Percentiles rank a stretch among this genome's conserved stretches.
Conservation (phyloP, 257 asterid species). For the Anisodus acutangulus region DNA sequence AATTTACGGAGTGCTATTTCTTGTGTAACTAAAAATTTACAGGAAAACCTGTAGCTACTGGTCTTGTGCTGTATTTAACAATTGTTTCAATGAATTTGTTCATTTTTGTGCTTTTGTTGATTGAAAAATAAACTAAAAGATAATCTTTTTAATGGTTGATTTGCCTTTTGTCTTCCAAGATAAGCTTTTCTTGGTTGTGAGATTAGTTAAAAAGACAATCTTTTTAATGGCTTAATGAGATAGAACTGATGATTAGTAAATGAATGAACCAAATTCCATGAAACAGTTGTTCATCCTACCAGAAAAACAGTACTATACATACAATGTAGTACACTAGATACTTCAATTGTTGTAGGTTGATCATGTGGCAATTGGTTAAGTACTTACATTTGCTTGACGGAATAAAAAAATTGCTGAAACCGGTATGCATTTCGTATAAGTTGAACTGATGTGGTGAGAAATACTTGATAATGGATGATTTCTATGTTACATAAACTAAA, state of each 20-base stretch:
- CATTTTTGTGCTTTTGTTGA: not conserved
- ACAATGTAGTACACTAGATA: not conserved
- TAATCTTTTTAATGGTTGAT: not conserved
- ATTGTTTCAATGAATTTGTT: constrained; percentile 27
- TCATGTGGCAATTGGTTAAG: not conserved
- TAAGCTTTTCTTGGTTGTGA: constrained; percentile 1
- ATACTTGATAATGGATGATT: constrained; percentile 22
- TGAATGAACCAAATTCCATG: constrained; percentile 5
- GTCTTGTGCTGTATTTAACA: not conserved
- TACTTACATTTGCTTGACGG: not conserved
- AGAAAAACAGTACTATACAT: not conserved
- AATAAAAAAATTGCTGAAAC: not conserved
- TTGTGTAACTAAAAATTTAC: constrained; percentile 12
- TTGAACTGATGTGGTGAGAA: constrained; percentile 26
- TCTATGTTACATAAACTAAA: constrained; percentile 22
- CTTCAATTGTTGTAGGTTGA: not conserved
- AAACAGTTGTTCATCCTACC: not conserved
- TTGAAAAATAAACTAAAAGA: not conserved
- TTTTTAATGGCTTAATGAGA: constrained; percentile 11
- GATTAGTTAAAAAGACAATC: not conserved
- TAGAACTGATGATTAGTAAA: not conserved
- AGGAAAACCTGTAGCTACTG: constrained; percentile 12
- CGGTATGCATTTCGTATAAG: not conserved
- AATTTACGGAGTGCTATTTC: not conserved
- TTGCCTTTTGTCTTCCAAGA: not conserved